Percentiles rank a stretch among this genome's conserved stretches.
Conservation (phyloP, 2,329 filamentous ascomycete genomes). For the Boeremia lycopersici region DNA sequence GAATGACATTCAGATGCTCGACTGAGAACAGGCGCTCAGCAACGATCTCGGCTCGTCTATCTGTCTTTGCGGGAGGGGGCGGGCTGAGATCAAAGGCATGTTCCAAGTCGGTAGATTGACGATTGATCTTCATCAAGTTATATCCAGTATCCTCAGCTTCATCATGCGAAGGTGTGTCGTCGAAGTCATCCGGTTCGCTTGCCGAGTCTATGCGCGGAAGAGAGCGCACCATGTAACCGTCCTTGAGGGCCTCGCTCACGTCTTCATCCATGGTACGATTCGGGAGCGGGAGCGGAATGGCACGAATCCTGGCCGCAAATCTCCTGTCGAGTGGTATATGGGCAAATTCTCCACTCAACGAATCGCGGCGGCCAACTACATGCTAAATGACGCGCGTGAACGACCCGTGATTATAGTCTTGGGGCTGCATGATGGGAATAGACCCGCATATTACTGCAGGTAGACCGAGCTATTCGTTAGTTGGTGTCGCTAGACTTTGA, state of each 20-base stretch:
- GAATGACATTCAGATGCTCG: constrained; percentile 67
- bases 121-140: constrained; percentile 4
- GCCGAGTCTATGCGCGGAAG: constrained; percentile 15
- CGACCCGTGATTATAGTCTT: neutral
- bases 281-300: constrained; percentile 4
- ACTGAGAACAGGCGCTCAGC: constrained; percentile 68
- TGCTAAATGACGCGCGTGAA: constrained; percentile 1
- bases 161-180: neutral
- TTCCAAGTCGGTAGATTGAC: constrained; percentile 19
- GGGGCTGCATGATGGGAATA: constrained; percentile 11
- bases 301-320: neutral
- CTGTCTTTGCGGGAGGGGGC: constrained; percentile 28
- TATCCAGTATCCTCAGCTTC: neutral
- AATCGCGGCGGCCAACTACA: neutral
- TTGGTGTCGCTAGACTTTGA: constrained; percentile 3
- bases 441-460: constrained; percentile 7
- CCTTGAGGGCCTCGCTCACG: constrained; percentile 1
- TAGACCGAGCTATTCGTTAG: constrained; percentile 8
- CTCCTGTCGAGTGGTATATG: constrained; percentile 2
- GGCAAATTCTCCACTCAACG: neutral
- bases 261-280: constrained; percentile 10
- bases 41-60: constrained; percentile 55
- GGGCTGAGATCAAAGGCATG: constrained; percentile 32
- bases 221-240: neutral
- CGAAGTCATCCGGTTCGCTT: constrained; percentile 6